Conservation (phyloP, 768 basidiomycete genomes). For the Rhizopogon rudus region DNA sequence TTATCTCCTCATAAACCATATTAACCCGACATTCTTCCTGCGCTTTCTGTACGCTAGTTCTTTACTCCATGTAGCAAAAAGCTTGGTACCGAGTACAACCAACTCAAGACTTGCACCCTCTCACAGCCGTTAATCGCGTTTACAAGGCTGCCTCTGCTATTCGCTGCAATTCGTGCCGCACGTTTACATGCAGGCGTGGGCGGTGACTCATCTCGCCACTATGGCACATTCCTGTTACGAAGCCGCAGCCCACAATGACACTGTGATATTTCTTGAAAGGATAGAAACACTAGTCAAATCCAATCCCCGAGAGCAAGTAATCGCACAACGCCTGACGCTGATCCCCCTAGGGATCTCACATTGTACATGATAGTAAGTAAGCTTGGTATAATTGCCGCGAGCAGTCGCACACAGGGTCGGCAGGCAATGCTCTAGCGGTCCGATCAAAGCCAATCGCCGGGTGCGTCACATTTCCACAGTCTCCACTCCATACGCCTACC, state of each 20-base stretch:
- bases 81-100: no score
- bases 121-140: not conserved
- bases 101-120: not conserved
- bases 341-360: no score
- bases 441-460: no score
- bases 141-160: not conserved
- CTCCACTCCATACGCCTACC: no score
- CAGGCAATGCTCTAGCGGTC: no score
- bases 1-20: not conserved
- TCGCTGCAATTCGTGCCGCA: not conserved
- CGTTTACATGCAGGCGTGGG: conserved; percentile 1
- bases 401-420: no score
- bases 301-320: not conserved
- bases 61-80: not conserved
- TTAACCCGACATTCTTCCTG: not conserved
- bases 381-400: no score
- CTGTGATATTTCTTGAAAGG: not conserved
- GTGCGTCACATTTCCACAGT: no score
- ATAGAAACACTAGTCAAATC: not conserved
- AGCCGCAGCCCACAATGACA: not conserved
- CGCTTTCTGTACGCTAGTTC: not conserved
- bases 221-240: not conserved
- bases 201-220: conserved; percentile 1
- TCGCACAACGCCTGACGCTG: not conserved
- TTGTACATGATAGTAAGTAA: no score